Percentiles rank a stretch among this genome's conserved stretches.
Evolutionary conservation across 2,329 filamentous ascomycete genomes (phyloP).

Genomic region (Xylariaceae sp.): DNA sequence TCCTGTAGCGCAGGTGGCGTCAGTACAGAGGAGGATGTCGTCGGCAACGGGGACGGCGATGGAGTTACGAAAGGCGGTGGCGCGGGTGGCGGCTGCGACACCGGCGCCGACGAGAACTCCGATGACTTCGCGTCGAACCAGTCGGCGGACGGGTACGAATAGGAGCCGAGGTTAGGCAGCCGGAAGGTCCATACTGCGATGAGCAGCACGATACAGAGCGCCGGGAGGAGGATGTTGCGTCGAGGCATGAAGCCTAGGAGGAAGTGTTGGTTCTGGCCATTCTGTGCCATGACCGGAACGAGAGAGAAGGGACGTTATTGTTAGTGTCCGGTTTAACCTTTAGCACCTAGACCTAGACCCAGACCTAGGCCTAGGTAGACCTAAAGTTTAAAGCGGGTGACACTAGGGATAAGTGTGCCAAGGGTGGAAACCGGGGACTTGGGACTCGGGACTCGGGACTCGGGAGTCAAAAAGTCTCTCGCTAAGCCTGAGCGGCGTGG

Average conservation of each 20-base stretch:
- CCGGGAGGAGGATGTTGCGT: constrained; percentile 28
- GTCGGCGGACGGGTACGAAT: constrained; percentile 12
- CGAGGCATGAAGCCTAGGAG: constrained; percentile 30
- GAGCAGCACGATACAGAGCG: constrained; percentile 29
- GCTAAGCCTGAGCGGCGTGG: no score
- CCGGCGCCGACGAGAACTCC: neutral
- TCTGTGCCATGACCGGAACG: constrained; percentile 23
- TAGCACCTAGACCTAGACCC: no score
- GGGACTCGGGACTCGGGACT: no score
- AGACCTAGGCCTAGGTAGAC: no score
- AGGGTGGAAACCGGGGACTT: no score
- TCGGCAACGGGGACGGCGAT: constrained; percentile 7
- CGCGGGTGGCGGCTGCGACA: neutral
- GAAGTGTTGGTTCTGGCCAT: constrained; percentile 24
- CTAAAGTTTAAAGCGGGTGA: no score
- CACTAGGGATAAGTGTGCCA: no score
- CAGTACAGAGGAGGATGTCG: neutral
- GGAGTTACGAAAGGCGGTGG: neutral
- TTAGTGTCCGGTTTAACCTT: no score
- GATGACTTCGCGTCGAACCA: constrained; percentile 22
- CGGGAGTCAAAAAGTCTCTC: no score
- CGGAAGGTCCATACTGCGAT: constrained; percentile 29
- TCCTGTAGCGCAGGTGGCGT: neutral
- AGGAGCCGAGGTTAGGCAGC: constrained; percentile 17
- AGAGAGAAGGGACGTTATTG: neutral